These are phyloP conservation scores for Penicillium sp. DNA, from an alignment of 2,329 filamentous ascomycete genomes.

Conservation along the genomic window DNA sequence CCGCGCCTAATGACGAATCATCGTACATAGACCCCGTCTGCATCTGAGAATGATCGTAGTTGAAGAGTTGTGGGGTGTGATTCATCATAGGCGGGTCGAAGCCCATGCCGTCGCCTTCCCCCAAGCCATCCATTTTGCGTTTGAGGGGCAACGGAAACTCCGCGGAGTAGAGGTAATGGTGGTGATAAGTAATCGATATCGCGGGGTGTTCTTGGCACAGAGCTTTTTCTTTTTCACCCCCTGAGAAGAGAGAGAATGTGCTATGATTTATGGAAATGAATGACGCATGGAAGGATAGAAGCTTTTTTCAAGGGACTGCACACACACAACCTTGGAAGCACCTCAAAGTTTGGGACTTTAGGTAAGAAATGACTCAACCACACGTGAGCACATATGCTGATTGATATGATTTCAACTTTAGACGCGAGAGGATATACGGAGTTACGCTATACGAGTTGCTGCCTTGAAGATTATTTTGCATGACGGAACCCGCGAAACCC, in stretches of 20 bases:
- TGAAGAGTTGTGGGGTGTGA: slow-evolving; percentile 69
- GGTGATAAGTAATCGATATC: slow-evolving; percentile 18
- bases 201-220: slow-evolving; percentile 18
- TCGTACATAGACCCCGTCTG: slow-evolving; percentile 43
- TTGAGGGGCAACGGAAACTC: slow-evolving; percentile 13
- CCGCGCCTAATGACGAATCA: slow-evolving; percentile 45
- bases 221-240: slow-evolving; percentile 4
- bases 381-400: background rate
- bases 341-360: background rate
- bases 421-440: background rate
- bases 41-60: slow-evolving; percentile 63
- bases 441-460: background rate
- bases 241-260: slow-evolving; percentile 5
- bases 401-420: background rate
- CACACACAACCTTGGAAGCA: no score
- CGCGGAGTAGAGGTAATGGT: slow-evolving; percentile 22
- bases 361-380: slow-evolving; percentile 11
- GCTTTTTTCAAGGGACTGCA: background rate
- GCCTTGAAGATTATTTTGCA: slow-evolving; percentile 15
- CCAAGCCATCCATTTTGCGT: slow-evolving; percentile 37
- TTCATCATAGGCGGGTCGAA: slow-evolving; percentile 56
- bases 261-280: slow-evolving; percentile 6
- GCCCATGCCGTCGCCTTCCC: slow-evolving; percentile 41
- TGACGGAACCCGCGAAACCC: slow-evolving; percentile 22
- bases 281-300: slow-evolving; percentile 16